Evolutionary conservation across 345 rosid species (phyloP).

Genomic region (Eucalyptus paniculata): DNA sequence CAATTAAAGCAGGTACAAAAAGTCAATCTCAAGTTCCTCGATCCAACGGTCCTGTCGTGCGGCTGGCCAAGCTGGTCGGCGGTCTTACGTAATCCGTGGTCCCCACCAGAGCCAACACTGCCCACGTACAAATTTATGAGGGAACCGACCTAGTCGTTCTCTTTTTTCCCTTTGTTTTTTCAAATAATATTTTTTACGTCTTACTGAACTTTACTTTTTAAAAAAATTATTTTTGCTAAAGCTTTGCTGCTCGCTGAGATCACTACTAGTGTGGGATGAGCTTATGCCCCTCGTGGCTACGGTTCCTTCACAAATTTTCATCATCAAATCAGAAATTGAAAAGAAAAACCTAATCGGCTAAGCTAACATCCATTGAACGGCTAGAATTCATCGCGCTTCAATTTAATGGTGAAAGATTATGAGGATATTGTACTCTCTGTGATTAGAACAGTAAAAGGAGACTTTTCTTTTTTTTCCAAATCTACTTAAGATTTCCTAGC

Average conservation of each 20-base stretch:
- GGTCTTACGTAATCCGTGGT: not conserved
- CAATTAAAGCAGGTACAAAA: not conserved
- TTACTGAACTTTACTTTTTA: not conserved
- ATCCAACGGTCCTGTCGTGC: not conserved
- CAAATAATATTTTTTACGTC: not conserved
- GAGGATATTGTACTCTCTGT: accelerated
- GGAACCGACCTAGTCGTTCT: not conserved
- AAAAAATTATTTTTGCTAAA: not conserved
- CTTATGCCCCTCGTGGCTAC: not conserved
- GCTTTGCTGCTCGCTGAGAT: not conserved
- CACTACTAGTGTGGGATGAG: not conserved
- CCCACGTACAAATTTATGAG: not conserved
- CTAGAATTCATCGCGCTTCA: not conserved
- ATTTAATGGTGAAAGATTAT: not conserved
- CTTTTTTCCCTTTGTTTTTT: not conserved
- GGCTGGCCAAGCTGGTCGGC: not conserved
- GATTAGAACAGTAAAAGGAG: not conserved
- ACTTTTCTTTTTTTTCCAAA: not conserved
- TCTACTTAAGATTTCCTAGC: not conserved
- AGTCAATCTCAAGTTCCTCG: not conserved
- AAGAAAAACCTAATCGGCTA: not conserved
- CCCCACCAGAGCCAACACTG: not conserved
- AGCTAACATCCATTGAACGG: not conserved
- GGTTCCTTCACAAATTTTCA: not conserved
- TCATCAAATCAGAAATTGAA: not conserved